Conservation (phyloP, 2,329 filamentous ascomycete species). For the Colletotrichum tamarilloi region DNA sequence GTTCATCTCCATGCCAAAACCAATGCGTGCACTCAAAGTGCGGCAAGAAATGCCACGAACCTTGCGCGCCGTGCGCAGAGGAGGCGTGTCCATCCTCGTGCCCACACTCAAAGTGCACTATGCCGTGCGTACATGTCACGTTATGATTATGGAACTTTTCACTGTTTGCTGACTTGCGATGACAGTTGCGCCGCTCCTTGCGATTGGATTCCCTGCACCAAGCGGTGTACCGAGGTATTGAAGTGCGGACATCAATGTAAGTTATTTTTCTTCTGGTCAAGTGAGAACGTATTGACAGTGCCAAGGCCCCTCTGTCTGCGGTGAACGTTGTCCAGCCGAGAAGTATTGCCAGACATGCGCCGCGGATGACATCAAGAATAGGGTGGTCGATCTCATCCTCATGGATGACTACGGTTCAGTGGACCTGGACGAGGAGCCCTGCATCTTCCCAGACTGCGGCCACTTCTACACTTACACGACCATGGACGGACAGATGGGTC, state of each 20-base stretch:
- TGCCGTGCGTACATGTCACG: slow-evolving; percentile 55
- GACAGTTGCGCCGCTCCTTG: slow-evolving; percentile 69
- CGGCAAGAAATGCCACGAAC: slow-evolving; percentile 64
- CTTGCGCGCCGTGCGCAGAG: slow-evolving; percentile 71
- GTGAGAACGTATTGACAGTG: slow-evolving; percentile 5
- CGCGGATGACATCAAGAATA: slow-evolving; percentile 53
- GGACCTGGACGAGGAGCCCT: slow-evolving; percentile 68
- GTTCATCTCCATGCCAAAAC: slow-evolving; percentile 62
- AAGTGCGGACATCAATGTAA: slow-evolving; percentile 70
- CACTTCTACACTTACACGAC: slow-evolving; percentile 70
- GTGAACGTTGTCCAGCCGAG: slow-evolving; percentile 67
- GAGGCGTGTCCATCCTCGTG: slow-evolving; percentile 64
- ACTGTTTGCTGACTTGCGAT: not conserved
- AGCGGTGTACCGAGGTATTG: slow-evolving; percentile 65
- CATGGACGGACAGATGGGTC: slow-evolving; percentile 70
- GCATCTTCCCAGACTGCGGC: slow-evolving; percentile 71
- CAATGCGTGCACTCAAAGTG: slow-evolving; percentile 68
- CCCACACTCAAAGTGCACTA: slow-evolving; percentile 60
- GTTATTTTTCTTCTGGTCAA: not conserved
- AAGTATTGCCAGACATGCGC: slow-evolving; percentile 69
- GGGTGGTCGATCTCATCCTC: slow-evolving; percentile 67
- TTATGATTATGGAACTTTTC: not conserved
- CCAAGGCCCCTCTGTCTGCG: slow-evolving; percentile 67
- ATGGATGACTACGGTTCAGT: slow-evolving; percentile 66
- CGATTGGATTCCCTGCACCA: slow-evolving; percentile 72